Evolutionary conservation across 345 rosid species (phyloP).

Genomic region (Reutealis trisperma): DNA sequence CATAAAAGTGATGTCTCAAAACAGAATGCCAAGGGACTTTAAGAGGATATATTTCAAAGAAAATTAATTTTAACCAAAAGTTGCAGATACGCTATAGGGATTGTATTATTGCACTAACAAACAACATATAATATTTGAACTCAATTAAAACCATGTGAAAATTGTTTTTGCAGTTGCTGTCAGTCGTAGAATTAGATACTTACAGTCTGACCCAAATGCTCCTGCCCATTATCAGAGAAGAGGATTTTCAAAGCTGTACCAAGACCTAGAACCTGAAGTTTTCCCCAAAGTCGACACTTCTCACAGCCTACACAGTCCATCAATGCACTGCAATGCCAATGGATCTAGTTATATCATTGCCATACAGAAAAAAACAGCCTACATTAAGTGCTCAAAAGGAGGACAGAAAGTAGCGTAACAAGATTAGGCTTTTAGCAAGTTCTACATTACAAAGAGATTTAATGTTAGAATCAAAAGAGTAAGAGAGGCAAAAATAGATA

Average conservation of each 20-base stretch:
- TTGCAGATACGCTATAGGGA: neutral
- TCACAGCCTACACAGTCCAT: slow-evolving; percentile 99
- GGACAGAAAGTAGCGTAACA: neutral
- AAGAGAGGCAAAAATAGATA: neutral
- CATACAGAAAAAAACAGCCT: neutral
- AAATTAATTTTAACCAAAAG: neutral
- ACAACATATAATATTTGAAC: neutral
- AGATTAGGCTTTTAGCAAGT: neutral
- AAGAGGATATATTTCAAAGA: neutral
- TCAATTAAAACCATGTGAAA: slow-evolving; percentile 7
- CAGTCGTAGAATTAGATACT: slow-evolving; percentile 25
- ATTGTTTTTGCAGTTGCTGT: neutral
- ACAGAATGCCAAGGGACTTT: neutral
- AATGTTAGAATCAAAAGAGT: neutral
- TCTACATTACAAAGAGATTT: neutral
- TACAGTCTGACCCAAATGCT: slow-evolving; percentile 50
- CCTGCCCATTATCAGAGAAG: slow-evolving; percentile 73
- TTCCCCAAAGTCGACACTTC: slow-evolving; percentile 97
- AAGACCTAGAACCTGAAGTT: slow-evolving; percentile 94
- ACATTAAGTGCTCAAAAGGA: neutral
- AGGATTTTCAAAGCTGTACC: slow-evolving; percentile 93
- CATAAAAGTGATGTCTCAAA: neutral
- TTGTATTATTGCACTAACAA: neutral
- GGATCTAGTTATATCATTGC: neutral
- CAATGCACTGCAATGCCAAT: slow-evolving; percentile 63